Conservation (phyloP, 2,329 filamentous ascomycete species). For the Botryosphaeria agaves region DNA sequence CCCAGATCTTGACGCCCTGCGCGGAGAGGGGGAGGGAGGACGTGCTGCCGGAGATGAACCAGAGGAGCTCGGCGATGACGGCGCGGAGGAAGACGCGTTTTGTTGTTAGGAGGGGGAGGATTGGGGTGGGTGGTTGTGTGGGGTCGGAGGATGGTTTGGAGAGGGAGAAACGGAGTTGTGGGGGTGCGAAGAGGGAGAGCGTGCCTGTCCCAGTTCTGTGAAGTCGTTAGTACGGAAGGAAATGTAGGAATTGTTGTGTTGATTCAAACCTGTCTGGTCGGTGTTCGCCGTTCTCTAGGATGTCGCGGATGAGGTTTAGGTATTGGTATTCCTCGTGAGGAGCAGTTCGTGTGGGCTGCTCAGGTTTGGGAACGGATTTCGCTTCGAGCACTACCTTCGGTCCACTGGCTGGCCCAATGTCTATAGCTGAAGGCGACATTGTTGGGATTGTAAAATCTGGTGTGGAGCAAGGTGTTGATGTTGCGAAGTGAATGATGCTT, state of each 20-base stretch:
- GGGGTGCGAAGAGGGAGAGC: conserved; percentile 71
- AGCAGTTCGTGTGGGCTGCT: conserved; percentile 10
- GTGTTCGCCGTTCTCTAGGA: conserved; percentile 68
- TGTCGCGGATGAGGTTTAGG: conserved; percentile 71
- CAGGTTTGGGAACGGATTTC: conserved; percentile 3
- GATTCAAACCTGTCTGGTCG: conserved; percentile 60
- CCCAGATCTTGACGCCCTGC: conserved; percentile 90
- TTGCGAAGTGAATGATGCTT: neutral
- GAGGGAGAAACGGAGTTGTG: conserved; percentile 73
- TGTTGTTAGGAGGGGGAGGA: conserved; percentile 88
- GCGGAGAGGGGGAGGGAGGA: conserved; percentile 60
- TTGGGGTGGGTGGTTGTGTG: conserved; percentile 29
- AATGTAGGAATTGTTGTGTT: neutral
- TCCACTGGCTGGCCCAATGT: conserved; percentile 11
- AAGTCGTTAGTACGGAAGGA: conserved; percentile 2
- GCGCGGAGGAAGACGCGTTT: conserved; percentile 91
- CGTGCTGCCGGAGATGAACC: conserved; percentile 81
- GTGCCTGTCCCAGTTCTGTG: conserved; percentile 82
- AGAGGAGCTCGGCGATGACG: conserved; percentile 81
- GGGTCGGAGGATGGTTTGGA: conserved; percentile 33
- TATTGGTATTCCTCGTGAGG: conserved; percentile 86
- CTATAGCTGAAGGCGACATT: conserved; percentile 14
- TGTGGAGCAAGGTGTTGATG: neutral
- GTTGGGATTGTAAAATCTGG: neutral
- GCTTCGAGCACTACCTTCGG: conserved; percentile 8